These are phyloP conservation scores for Leccinum uliginosum DNA, from an alignment of 768 basidiomycete genomes.

Conservation along the genomic window DNA sequence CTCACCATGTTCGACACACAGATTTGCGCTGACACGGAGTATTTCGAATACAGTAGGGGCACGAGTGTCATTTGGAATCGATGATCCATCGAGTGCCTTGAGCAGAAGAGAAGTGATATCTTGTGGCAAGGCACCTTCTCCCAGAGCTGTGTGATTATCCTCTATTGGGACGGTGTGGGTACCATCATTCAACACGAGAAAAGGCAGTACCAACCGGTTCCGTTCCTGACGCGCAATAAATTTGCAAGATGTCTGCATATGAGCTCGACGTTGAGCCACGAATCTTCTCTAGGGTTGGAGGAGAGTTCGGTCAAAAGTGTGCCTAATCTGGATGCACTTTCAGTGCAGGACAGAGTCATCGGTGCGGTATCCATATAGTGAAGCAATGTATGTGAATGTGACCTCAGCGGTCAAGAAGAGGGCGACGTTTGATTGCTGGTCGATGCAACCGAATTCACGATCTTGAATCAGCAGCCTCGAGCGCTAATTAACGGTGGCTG, in stretches of 20 bases:
- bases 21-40: slow-evolving; percentile 74
- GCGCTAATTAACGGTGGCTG: background rate
- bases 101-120: slow-evolving; percentile 59
- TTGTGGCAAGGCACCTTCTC: slow-evolving; percentile 59
- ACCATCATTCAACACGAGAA: background rate
- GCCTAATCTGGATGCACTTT: slow-evolving; percentile 30
- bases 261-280: slow-evolving; percentile 50
- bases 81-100: slow-evolving; percentile 46
- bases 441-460: background rate
- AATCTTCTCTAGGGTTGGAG: slow-evolving; percentile 27
- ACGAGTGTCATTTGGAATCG: slow-evolving; percentile 42
- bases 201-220: slow-evolving; percentile 37
- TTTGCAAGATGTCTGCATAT: slow-evolving; percentile 59
- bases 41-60: slow-evolving; percentile 59
- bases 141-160: slow-evolving; percentile 69
- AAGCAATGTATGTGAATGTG: background rate
- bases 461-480: background rate
- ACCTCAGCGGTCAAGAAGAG: background rate
- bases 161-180: slow-evolving; percentile 37
- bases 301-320: slow-evolving; percentile 32
- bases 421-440: background rate
- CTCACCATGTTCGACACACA: slow-evolving; percentile 81
- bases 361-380: slow-evolving; percentile 17
- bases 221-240: slow-evolving; percentile 53
- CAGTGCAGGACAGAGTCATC: slow-evolving; percentile 18